Percentiles rank a stretch among this genome's conserved stretches.
Evolutionary conservation across 768 basidiomycete genomes (phyloP).

Genomic region (Rhodotorula sphaerocarpa): DNA sequence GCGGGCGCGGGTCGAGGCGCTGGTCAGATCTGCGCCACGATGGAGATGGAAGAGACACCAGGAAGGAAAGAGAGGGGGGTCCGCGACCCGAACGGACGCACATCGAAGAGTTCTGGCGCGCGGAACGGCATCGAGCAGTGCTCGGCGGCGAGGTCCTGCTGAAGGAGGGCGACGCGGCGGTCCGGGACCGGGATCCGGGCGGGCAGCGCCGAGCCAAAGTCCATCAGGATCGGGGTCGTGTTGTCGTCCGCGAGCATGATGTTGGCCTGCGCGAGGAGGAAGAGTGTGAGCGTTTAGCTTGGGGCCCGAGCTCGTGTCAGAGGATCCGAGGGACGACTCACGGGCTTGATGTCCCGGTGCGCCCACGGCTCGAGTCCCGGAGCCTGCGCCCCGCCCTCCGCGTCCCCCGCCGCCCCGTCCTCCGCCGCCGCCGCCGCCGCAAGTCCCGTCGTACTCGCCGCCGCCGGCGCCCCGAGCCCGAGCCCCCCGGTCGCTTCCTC

Average conservation of each 20-base stretch:
- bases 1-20: slow-evolving; percentile 39
- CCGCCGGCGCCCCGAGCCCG: too few species aligned
- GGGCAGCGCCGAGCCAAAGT: slow-evolving; percentile 85
- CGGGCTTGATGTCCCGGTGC: slow-evolving; percentile 95
- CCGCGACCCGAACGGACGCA: not conserved
- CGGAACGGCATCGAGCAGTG: slow-evolving; percentile 98
- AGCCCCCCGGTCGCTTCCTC: not conserved
- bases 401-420: too few species aligned
- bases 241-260: slow-evolving; percentile 87
- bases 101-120: slow-evolving; percentile 94
- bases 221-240: slow-evolving; percentile 87
- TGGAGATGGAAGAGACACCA: too few species aligned
- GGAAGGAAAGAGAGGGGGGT: not conserved
- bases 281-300: not conserved
- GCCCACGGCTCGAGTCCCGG: slow-evolving; percentile 66
- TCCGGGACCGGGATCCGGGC: slow-evolving; percentile 75
- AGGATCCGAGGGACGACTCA: slow-evolving; percentile 46
- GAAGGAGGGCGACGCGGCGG: slow-evolving; percentile 74
- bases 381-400: not conserved
- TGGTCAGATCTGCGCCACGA: slow-evolving; percentile 72
- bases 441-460: too few species aligned
- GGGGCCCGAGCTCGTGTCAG: not conserved
- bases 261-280: slow-evolving; percentile 54
- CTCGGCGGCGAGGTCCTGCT: slow-evolving; percentile 96
- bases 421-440: not conserved